phyloP scores from a whole-genome alignment of 768 basidiomycete genomes.

The Filobasidium floriforme region DNA sequence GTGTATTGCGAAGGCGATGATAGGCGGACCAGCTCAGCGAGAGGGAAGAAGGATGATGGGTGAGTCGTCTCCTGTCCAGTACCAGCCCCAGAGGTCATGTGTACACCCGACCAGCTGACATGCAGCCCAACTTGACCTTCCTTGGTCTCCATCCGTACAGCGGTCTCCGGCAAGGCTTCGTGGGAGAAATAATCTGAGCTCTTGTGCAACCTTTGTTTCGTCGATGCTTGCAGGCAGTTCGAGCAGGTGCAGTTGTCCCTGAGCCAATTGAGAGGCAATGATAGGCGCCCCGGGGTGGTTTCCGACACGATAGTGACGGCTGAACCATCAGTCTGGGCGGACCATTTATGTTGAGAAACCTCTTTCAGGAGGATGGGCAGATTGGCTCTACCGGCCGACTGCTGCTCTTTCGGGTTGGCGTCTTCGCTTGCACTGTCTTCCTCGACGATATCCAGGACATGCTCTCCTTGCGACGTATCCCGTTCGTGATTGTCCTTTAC shows the following conservation, averaged over 20 bases:
- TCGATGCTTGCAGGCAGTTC: constrained; percentile 67
- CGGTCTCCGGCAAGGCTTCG: constrained; percentile 49
- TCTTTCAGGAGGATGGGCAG: neutral
- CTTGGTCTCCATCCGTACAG: constrained; percentile 44
- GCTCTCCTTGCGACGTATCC: constrained; percentile 42
- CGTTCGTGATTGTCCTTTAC: constrained; percentile 59
- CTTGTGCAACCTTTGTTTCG: constrained; percentile 65
- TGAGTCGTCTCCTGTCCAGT: neutral
- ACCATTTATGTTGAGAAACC: neutral
- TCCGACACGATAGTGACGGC: neutral
- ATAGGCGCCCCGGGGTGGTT: neutral
- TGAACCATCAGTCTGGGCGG: neutral
- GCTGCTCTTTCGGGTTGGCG: neutral
- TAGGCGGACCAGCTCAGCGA: constrained; percentile 14
- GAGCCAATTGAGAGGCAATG: constrained; percentile 54
- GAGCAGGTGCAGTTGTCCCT: constrained; percentile 75
- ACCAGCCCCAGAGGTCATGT: neutral
- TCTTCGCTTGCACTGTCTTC: neutral
- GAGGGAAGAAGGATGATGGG: constrained; percentile 24
- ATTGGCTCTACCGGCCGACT: neutral
- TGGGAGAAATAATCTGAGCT: constrained; percentile 58
- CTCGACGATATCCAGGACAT: constrained; percentile 14
- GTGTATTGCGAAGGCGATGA: constrained; percentile 2
- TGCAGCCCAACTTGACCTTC: constrained; percentile 49
- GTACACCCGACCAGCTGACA: constrained; percentile 50